These are phyloP conservation scores for Sclerotinia minor DNA, from an alignment of 2,329 filamentous ascomycete genomes.

Conservation along the genomic window DNA sequence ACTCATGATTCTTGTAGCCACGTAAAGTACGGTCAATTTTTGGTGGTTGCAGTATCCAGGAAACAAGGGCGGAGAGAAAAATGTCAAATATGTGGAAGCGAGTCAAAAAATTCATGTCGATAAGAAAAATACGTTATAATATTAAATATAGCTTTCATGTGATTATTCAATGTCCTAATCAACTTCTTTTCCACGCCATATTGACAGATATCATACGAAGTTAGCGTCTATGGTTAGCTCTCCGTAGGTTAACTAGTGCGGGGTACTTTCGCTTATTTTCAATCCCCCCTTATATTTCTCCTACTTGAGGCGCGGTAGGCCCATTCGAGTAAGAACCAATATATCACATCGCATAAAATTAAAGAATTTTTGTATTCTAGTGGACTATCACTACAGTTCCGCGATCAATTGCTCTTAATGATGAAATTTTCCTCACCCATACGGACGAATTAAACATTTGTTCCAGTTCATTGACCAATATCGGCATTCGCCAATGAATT, in stretches of 20 bases:
- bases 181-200: not conserved
- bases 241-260: not conserved
- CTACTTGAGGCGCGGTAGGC: not conserved
- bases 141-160: not conserved
- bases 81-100: not conserved
- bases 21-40: not conserved
- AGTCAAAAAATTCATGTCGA: not conserved
- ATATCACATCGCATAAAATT: not conserved
- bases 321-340: not conserved
- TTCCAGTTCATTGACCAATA: too few species aligned
- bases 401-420: too few species aligned
- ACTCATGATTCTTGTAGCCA: not conserved
- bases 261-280: not conserved
- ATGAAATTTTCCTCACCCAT: not conserved
- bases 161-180: not conserved
- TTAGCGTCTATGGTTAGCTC: not conserved
- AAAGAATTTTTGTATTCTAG: not conserved
- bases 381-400: too few species aligned
- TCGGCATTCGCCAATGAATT: too few species aligned
- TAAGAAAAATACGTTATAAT: not conserved
- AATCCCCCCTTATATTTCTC: not conserved
- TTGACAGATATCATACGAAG: not conserved
- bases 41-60: not conserved
- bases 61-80: not conserved
- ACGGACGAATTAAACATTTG: not conserved